These are phyloP conservation scores for Amyloporia xantha DNA, from an alignment of 768 basidiomycete species.

Conservation along the genomic window DNA sequence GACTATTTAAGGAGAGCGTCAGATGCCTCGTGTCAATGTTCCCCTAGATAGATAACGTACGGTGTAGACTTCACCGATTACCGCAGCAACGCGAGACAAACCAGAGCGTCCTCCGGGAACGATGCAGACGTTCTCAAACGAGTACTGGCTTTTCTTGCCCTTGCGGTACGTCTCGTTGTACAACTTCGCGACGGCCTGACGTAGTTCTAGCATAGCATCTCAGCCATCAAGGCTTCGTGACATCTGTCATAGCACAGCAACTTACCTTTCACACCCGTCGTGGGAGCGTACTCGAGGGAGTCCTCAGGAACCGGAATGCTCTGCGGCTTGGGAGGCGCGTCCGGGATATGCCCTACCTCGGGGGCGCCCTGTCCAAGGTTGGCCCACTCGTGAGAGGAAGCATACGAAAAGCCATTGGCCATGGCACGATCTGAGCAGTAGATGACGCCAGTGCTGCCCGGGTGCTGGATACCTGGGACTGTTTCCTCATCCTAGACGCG, in stretches of 20 bases:
- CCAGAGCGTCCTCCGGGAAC: slow-evolving; percentile 92
- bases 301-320: slow-evolving; percentile 62
- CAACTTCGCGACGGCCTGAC: slow-evolving; percentile 83
- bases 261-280: slow-evolving; percentile 81
- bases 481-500: slow-evolving; percentile 71
- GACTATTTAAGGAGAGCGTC: slow-evolving; percentile 35
- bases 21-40: background rate
- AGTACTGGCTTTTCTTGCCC: slow-evolving; percentile 79
- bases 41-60: background rate
- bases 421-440: slow-evolving; percentile 94
- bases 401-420: slow-evolving; percentile 87
- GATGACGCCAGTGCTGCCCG: slow-evolving; percentile 58
- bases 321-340: slow-evolving; percentile 59
- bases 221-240: background rate
- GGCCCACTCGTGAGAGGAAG: slow-evolving; percentile 73
- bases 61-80: slow-evolving; percentile 84
- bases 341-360: slow-evolving; percentile 80
- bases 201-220: slow-evolving; percentile 44
- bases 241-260: background rate
- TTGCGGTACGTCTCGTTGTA: slow-evolving; percentile 87
- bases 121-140: slow-evolving; percentile 89
- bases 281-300: slow-evolving; percentile 86
- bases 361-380: slow-evolving; percentile 92
- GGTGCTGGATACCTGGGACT: slow-evolving; percentile 81
- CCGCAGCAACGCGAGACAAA: slow-evolving; percentile 85